Evolutionary conservation across 2,329 filamentous ascomycete species (phyloP).

Genomic region (Chaetomium globosum): DNA sequence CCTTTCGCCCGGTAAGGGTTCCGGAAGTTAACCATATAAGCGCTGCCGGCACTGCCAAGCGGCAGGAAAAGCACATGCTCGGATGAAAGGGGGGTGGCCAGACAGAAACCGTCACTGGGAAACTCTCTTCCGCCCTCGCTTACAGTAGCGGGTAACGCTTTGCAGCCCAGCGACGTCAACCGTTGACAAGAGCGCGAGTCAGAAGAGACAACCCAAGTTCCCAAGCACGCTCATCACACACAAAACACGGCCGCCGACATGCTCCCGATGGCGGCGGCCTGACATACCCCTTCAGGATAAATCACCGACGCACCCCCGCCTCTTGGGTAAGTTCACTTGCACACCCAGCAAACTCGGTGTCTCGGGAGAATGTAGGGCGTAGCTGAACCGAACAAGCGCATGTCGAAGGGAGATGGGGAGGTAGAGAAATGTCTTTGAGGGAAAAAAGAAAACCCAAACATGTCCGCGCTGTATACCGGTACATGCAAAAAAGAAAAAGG

Average conservation of each 20-base stretch:
- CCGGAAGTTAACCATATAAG: background rate
- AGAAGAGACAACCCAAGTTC: background rate
- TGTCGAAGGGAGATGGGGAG: background rate
- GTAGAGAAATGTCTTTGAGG: background rate
- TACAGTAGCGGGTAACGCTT: background rate
- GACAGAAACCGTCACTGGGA: background rate
- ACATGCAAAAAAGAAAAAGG: background rate
- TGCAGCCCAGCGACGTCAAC: background rate
- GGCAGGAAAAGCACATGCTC: background rate
- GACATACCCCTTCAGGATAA: conserved; percentile 2
- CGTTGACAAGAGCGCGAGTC: background rate
- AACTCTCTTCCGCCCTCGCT: background rate
- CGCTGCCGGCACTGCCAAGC: background rate
- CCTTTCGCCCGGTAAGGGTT: background rate
- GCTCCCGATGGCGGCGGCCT: background rate
- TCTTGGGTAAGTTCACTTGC: background rate
- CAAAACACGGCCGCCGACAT: background rate
- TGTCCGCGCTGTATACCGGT: conserved; percentile 4
- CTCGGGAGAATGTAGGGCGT: background rate
- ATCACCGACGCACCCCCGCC: background rate
- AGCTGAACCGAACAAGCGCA: background rate
- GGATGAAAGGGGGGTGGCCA: too few relatives aligned
- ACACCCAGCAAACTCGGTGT: background rate
- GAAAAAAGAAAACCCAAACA: background rate
- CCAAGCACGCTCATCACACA: background rate